Percentiles rank a stretch among this genome's conserved stretches.
Evolutionary conservation across 139 green algal species (phyloP).

Genomic region (Pycnococcus provasolii): DNA sequence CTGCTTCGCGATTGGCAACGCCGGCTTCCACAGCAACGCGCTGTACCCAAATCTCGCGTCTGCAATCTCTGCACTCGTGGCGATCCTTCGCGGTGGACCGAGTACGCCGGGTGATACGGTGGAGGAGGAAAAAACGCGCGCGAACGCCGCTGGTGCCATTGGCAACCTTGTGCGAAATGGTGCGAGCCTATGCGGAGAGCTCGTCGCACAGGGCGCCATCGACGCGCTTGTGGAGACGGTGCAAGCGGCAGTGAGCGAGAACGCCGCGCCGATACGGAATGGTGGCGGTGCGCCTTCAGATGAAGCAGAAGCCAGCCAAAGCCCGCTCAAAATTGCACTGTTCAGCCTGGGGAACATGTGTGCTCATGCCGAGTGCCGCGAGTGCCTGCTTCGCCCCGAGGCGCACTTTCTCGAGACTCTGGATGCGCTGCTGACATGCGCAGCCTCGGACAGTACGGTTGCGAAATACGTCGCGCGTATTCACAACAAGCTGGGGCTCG

Average conservation of each 20-base stretch:
- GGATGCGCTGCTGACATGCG: conserved; percentile 19
- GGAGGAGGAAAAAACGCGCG: conserved; percentile 69
- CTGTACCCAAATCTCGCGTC: conserved; percentile 68
- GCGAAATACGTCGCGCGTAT: conserved; percentile 57
- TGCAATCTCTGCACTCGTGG: conserved; percentile 59
- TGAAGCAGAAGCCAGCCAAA: conserved; percentile 27
- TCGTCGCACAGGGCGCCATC: conserved; percentile 47
- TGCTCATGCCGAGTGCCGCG: conserved; percentile 47
- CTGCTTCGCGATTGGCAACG: conserved; percentile 82
- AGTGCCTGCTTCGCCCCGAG: conserved; percentile 14
- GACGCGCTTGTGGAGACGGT: conserved; percentile 20
- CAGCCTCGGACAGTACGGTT: conserved; percentile 32
- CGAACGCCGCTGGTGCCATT: conserved; percentile 86
- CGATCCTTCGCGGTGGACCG: conserved; percentile 37
- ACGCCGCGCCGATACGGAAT: conserved; percentile 5
- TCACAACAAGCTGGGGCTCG: conserved; percentile 31
- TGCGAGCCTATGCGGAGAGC: conserved; percentile 49
- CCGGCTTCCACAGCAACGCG: conserved; percentile 72
- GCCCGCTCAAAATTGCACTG: conserved; percentile 72
- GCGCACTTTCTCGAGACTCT: conserved; percentile 35
- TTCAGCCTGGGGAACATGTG: conserved; percentile 87
- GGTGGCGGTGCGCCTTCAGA: neutral
- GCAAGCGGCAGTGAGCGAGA: neutral
- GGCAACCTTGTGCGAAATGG: conserved; percentile 88
- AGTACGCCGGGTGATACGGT: neutral